phyloP scores from a whole-genome alignment of 106 monocot genomes.

The Dioscorea alata region DNA sequence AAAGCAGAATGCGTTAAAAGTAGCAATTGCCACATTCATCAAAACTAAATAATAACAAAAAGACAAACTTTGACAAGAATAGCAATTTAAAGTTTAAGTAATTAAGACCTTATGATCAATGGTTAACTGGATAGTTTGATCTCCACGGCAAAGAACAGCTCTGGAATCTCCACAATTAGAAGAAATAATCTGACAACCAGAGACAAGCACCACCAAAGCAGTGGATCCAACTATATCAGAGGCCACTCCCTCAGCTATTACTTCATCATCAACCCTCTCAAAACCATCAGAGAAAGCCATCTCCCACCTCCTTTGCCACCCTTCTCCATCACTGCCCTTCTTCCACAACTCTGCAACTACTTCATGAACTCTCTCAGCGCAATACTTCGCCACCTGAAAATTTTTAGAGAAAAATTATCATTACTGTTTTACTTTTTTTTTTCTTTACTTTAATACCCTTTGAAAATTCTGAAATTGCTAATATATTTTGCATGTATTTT shows the following conservation, averaged over 20 bases:
- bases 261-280: conserved; percentile 31
- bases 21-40: no score
- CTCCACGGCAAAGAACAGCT: conserved; percentile 39
- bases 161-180: conserved; percentile 52
- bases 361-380: conserved; percentile 32
- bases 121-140: conserved; percentile 34
- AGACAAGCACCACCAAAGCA: conserved; percentile 29
- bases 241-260: conserved; percentile 25
- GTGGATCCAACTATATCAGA: conserved; percentile 38
- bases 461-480: no score
- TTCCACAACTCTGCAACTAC: conserved; percentile 31
- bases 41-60: no score
- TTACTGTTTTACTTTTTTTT: background rate
- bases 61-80: no score
- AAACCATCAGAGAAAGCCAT: conserved; percentile 27
- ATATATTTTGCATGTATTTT: background rate
- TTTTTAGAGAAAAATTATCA: background rate
- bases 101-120: conserved; percentile 37
- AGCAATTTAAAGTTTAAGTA: background rate
- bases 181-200: conserved; percentile 44
- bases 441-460: no score
- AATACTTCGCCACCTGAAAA: conserved; percentile 35
- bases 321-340: conserved; percentile 3
- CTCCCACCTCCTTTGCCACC: conserved; percentile 45
- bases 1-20: no score